These are phyloP conservation scores for Silene vulgaris DNA, from an alignment of 179 eudicot genomes.

Conservation along the genomic window DNA sequence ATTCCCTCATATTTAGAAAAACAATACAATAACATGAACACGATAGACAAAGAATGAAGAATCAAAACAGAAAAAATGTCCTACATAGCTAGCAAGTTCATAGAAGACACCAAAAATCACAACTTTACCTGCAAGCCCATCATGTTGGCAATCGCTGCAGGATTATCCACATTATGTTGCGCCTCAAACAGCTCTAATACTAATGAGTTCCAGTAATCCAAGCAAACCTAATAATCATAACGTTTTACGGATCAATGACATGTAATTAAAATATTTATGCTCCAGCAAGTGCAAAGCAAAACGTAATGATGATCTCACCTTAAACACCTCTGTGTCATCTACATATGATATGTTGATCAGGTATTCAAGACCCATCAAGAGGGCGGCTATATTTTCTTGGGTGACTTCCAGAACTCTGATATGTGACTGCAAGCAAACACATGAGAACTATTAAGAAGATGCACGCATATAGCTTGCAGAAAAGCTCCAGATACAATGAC, in stretches of 20 bases:
- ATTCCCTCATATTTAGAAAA: background rate
- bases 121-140: conserved; percentile 79
- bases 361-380: conserved; percentile 82
- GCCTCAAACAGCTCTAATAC: conserved; percentile 83
- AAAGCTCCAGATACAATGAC: background rate
- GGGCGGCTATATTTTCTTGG: conserved; percentile 69
- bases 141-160: conserved; percentile 70
- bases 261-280: background rate
- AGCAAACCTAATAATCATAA: conserved; percentile 60
- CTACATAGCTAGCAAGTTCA: background rate
- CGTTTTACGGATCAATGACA: background rate
- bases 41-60: background rate
- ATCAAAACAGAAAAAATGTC: background rate
- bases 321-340: conserved; percentile 98
- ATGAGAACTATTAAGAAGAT: background rate
- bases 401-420: conserved; percentile 76
- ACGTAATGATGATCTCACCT: conserved; percentile 39
- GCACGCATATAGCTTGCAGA: background rate
- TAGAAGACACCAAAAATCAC: background rate
- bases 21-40: background rate
- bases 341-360: conserved; percentile 87
- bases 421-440: conserved; percentile 62
- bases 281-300: background rate
- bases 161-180: conserved; percentile 69
- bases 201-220: conserved; percentile 94